Conservation (phyloP, 2,329 filamentous ascomycete species). For the Xylariaceae sp. region DNA sequence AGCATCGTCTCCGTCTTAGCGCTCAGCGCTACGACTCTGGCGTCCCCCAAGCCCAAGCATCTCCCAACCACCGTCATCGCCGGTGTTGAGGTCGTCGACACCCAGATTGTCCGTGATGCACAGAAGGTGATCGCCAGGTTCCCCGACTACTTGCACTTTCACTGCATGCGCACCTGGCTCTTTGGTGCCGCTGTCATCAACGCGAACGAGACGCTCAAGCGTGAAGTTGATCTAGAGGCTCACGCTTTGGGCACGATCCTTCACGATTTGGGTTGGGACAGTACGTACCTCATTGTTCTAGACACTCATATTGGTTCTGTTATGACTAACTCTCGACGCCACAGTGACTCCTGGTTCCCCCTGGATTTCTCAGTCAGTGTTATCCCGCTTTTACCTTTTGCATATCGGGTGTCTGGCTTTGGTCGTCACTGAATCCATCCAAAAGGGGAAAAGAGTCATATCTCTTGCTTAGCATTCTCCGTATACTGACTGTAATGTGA, state of each 20-base stretch:
- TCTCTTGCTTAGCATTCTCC: neutral
- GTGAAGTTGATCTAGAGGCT: conserved; percentile 22
- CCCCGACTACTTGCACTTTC: conserved; percentile 26
- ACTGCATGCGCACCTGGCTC: conserved; percentile 23
- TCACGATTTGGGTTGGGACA: conserved; percentile 30
- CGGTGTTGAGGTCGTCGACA: conserved; percentile 30
- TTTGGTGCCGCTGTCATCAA: conserved; percentile 25
- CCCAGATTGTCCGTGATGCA: conserved; percentile 28
- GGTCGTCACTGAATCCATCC: neutral
- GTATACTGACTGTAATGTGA: neutral
- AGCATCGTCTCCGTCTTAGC: conserved; percentile 23
- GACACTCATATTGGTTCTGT: neutral
- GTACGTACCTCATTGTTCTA: neutral
- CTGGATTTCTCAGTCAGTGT: conserved; percentile 21
- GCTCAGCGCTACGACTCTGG: conserved; percentile 20
- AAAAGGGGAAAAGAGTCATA: neutral
- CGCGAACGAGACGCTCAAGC: conserved; percentile 25
- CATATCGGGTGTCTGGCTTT: neutral
- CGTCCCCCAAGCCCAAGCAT: conserved; percentile 11
- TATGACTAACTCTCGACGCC: conserved; percentile 1
- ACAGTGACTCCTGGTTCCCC: conserved; percentile 17
- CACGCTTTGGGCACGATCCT: conserved; percentile 29
- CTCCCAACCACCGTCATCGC: conserved; percentile 24
- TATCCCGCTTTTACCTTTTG: neutral
- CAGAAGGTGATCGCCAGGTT: conserved; percentile 22